Evolutionary conservation across 805 yeast species (phyloP), one percentile per base, ranked within the genome.

Genomic region (Ogataea nitratoaversa): DNA sequence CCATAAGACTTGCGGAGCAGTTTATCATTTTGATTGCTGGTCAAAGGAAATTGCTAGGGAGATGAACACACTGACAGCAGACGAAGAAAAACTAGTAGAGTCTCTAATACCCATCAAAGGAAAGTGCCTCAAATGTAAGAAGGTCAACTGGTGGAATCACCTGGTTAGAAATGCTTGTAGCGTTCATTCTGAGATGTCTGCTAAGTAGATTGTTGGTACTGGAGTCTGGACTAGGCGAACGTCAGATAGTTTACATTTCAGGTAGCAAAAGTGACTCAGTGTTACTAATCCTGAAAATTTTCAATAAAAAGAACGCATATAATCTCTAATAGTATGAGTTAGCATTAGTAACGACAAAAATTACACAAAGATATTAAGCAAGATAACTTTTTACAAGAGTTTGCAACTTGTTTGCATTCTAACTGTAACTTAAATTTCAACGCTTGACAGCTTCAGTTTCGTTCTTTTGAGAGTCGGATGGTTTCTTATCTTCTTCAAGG

Each of bases 21-120:
- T 55, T 4, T 60, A 52, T 34, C 75, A 71, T 51, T 43, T 70
- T 28, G 28, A 50, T 1, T 71, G 76, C 46, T 49, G 65, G 49
- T 59, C 63, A 4, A 40, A 47, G 8, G 22, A 31, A 5, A 44
- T 52, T 23, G 18, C 43, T 6, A 22, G 42, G 6, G 46, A 44
- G n/a, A 34, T 37, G 33, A 32, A 44, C 12, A 32, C 36, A 31
- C 32, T 32, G 17, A 16, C 8, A 8, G n/a, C 30, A n/a, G 36
- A 38, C 13, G 19, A 14, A 3, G 29, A 30, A 5, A 37, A 39
- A 5, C 24, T 40, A 14, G 41, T 46, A 0, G 19, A 38, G 8
- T 56, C 56, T 1, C 4, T 61, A 3, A 36, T 59, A 11, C 66
- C 66, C 2, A 29, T 50, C 4, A 50, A 43, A 16, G 62, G 61